phyloP scores from a whole-genome alignment of 139 green algal genomes.

The Coelastrella sp. region DNA sequence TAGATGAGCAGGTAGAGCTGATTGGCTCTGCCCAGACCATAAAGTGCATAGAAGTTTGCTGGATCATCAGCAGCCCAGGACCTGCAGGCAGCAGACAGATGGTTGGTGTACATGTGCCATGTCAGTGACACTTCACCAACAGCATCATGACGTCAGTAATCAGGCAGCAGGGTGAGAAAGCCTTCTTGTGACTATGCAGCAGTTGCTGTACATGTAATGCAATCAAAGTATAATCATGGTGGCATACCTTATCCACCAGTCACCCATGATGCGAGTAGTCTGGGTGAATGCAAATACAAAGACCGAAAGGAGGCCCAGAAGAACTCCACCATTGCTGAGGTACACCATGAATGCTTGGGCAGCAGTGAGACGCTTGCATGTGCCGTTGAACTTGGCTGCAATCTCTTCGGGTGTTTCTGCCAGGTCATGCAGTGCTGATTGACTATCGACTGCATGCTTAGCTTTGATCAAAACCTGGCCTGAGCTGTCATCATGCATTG shows the following conservation, averaged over 20 bases:
- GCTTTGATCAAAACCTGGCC: constrained; percentile 21
- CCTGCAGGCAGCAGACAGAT: neutral
- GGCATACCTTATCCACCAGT: constrained; percentile 53
- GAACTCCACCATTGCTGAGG: constrained; percentile 53
- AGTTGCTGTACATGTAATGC: too few relatives aligned
- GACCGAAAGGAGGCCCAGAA: constrained; percentile 54
- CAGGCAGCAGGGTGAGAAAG: too few relatives aligned
- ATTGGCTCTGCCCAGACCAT: neutral
- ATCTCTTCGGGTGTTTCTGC: constrained; percentile 48
- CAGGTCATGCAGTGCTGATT: neutral
- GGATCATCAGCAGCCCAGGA: constrained; percentile 40
- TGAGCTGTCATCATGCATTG: too few relatives aligned
- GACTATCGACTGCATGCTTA: neutral
- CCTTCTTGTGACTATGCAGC: too few relatives aligned
- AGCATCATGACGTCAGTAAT: neutral
- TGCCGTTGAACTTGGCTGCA: constrained; percentile 56
- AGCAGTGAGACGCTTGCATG: constrained; percentile 50
- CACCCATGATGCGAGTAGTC: constrained; percentile 59
- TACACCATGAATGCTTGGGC: constrained; percentile 42
- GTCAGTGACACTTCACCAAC: neutral
- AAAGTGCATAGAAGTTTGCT: constrained; percentile 30
- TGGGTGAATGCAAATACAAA: constrained; percentile 63
- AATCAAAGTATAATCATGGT: neutral
- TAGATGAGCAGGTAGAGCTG: constrained; percentile 67
- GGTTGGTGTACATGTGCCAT: neutral